Evolutionary conservation across 2,329 filamentous ascomycete genomes (phyloP), one percentile per base, ranked within the genome.

Genomic region (Colletotrichum kahawae): DNA sequence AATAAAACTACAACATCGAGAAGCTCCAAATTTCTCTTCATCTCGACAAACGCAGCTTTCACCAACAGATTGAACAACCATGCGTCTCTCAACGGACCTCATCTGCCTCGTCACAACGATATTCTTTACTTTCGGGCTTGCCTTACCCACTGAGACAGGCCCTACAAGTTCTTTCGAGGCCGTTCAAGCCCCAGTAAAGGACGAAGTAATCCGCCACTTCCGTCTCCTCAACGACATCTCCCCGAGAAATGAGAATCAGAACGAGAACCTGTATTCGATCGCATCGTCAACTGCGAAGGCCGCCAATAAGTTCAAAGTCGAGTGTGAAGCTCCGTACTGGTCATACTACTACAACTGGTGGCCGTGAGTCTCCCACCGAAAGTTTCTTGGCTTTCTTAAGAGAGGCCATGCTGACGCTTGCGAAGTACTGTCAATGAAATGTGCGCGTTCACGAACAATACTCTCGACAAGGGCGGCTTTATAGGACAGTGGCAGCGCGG

Each of bases 341-440:
- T 62, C 62, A 16, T 74, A 74, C 24, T 70, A 33, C 36, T 74
- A 74, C 4, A 70, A 64, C 18, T 74, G 71, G 71, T 38, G 14
- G 7, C 71, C 67, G 71, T 74, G 64, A 4, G 71, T n/a, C 27
- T 16, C 12, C 24, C 18, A 18, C 6, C 27, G 2, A n/a, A 5
- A 4, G 3, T 38, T 5, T 21, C 60, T 27, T 34, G 12, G 9
- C 27, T n/a, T 4, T 24, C n/a, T 21, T 51, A 10, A 24, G n/a
- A 51, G 21, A 12, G n/a, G 6, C 5, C n/a, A 51, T 51, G n/a
- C 43, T 51, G n/a, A 51, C n/a, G n/a, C 21, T 51, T 13, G n/a
- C n/a, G n/a, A 6, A 51, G 43, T 51, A 51, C 43, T 9, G 38
- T 74, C 5, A 43, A 48, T 14, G 16, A 10, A 10, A n/a, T 70